A percentile compares a stretch with the other conserved stretches of the same genome.
Conservation (phyloP, 108 stramenopile genomes). For the Skeletonema marinoi region DNA sequence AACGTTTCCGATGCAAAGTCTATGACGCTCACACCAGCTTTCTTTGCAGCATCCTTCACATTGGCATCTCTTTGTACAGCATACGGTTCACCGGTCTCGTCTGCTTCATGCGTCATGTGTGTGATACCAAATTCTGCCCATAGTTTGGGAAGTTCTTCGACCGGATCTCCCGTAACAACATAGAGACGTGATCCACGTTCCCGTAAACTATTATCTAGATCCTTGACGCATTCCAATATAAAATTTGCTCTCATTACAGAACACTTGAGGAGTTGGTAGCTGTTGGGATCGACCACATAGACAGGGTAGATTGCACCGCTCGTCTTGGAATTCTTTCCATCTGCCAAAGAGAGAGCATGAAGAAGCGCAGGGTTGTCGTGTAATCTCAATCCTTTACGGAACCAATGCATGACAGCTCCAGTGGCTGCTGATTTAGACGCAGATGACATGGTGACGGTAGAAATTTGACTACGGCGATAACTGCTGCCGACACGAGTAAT, state of each 20-base stretch:
- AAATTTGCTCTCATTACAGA: conserved; percentile 81
- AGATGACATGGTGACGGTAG: conserved; percentile 3
- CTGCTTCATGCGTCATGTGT: conserved; percentile 69
- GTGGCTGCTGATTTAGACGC: background rate
- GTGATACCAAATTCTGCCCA: conserved; percentile 65
- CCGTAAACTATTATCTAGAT: conserved; percentile 75
- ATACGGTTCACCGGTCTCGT: conserved; percentile 72
- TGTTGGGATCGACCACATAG: conserved; percentile 85
- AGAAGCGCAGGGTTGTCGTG: conserved; percentile 93
- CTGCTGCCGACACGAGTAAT: background rate
- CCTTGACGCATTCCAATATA: conserved; percentile 79
- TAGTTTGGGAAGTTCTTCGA: conserved; percentile 65
- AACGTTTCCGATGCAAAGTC: conserved; percentile 55
- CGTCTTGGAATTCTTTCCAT: conserved; percentile 1
- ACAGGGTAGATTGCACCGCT: conserved; percentile 52
- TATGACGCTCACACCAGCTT: conserved; percentile 49
- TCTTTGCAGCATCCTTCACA: conserved; percentile 51
- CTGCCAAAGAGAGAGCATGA: conserved; percentile 42
- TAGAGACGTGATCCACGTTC: conserved; percentile 64
- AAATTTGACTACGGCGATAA: background rate
- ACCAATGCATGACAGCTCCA: conserved; percentile 78
- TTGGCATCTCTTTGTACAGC: conserved; percentile 63
- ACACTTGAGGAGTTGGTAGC: conserved; percentile 68
- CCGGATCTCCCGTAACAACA: conserved; percentile 82
- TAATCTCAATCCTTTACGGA: conserved; percentile 92